Evolutionary conservation across 2,329 filamentous ascomycete genomes (phyloP).

Genomic region (Lachnellula arida): DNA sequence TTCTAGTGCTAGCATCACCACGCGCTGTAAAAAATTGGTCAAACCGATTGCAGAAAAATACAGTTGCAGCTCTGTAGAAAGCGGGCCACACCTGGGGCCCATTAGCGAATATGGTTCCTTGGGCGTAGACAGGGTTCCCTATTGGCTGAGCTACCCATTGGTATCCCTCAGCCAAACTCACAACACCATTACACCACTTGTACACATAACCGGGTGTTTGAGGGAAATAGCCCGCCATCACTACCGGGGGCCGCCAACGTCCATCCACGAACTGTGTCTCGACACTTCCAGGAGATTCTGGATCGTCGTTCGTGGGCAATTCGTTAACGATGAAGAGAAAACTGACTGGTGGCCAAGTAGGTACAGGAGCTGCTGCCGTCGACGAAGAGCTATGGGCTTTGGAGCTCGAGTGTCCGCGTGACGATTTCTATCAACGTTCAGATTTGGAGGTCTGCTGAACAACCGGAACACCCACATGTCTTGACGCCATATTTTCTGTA

Average conservation of each 20-base stretch:
- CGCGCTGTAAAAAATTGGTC: conserved; percentile 14
- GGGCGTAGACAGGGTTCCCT: not conserved
- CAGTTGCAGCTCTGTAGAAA: conserved; percentile 16
- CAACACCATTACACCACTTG: conserved; percentile 20
- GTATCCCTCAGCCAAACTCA: conserved; percentile 12
- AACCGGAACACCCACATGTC: not conserved
- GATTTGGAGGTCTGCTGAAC: no score
- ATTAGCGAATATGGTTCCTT: not conserved
- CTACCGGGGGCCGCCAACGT: conserved; percentile 22
- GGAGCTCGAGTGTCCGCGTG: not conserved
- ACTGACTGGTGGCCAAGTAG: conserved; percentile 16
- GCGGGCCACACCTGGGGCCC: not conserved
- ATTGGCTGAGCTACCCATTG: conserved; percentile 4
- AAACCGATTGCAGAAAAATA: conserved; percentile 22
- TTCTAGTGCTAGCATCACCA: conserved; percentile 10
- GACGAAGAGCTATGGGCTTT: conserved; percentile 1
- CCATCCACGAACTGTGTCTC: conserved; percentile 11
- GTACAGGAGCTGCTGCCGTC: not conserved
- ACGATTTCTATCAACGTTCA: not conserved
- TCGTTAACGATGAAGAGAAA: conserved; percentile 39
- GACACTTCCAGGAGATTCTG: conserved; percentile 9
- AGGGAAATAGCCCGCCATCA: conserved; percentile 11
- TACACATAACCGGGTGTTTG: conserved; percentile 19
- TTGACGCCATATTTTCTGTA: not conserved
- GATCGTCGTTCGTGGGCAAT: conserved; percentile 34